phyloP scores from a whole-genome alignment of 495 filamentous ascomycete species.

The Hyaloscypha variabilis region DNA sequence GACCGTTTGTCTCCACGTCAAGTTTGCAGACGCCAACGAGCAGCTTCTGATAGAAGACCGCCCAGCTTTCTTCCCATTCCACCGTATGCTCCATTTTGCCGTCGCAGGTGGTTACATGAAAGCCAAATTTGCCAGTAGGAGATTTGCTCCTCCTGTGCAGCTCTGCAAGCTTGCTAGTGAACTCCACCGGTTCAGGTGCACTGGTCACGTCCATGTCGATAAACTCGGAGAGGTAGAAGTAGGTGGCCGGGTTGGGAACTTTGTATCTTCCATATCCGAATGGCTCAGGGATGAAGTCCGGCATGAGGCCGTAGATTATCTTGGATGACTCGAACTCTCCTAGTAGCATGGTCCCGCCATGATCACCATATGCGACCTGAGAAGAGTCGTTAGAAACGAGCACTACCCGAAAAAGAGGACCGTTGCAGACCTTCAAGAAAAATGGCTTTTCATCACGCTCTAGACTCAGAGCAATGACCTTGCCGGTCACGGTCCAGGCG shows the following conservation, averaged over 20 bases:
- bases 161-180: conserved; percentile 39
- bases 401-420: too few species aligned
- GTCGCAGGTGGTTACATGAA: conserved; percentile 44
- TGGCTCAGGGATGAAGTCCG: too few species aligned
- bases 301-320: too few species aligned
- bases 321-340: too few species aligned
- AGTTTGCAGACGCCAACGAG: not conserved
- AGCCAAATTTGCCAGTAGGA: conserved; percentile 54
- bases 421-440: too few species aligned
- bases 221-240: not conserved
- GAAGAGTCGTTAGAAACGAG: too few species aligned
- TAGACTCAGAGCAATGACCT: too few species aligned
- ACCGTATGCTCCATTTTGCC: conserved; percentile 39
- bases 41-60: not conserved
- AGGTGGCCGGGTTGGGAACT: not conserved
- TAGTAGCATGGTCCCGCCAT: too few species aligned
- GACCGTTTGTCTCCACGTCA: not conserved
- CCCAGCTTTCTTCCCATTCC: not conserved
- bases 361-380: too few species aligned
- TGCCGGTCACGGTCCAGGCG: too few species aligned
- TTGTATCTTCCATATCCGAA: too few species aligned
- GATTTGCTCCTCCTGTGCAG: conserved; percentile 44
- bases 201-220: not conserved
- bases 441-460: too few species aligned
- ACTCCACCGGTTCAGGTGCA: conserved; percentile 27